Evolutionary conservation across 2,329 filamentous ascomycete species (phyloP).

Genomic region (Cytospora chrysosperma): DNA sequence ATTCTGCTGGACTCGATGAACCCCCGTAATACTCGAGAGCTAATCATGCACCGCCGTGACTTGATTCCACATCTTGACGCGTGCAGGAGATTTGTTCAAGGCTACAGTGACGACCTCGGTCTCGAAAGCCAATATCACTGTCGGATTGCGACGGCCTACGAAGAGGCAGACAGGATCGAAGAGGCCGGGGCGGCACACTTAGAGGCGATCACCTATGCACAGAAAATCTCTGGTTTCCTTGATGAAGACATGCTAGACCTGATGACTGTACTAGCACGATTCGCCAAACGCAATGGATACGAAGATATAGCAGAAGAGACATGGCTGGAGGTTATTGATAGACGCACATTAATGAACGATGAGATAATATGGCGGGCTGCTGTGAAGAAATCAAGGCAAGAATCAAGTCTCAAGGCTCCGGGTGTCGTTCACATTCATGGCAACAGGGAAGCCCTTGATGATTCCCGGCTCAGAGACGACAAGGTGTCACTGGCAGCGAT

Average conservation of each 20-base stretch:
- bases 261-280: background rate
- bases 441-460: background rate
- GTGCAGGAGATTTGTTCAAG: background rate
- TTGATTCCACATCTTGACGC: background rate
- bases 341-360: background rate
- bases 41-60: background rate
- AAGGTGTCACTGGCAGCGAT: background rate
- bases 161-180: background rate
- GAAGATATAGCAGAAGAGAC: background rate
- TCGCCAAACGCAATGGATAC: background rate
- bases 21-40: no score
- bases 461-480: background rate
- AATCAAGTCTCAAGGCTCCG: background rate
- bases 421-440: background rate
- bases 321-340: conserved; percentile 1
- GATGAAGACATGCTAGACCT: background rate
- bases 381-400: background rate
- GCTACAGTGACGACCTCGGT: background rate
- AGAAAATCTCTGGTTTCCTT: background rate
- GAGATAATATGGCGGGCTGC: background rate
- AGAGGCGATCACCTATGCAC: background rate
- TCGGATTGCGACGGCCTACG: background rate
- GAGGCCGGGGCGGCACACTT: background rate
- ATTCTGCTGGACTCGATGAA: conserved; percentile 8
- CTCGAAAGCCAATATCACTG: background rate